Evolutionary conservation across 805 yeast genomes (phyloP).

Genomic region (Dipodascus geniculatus): DNA sequence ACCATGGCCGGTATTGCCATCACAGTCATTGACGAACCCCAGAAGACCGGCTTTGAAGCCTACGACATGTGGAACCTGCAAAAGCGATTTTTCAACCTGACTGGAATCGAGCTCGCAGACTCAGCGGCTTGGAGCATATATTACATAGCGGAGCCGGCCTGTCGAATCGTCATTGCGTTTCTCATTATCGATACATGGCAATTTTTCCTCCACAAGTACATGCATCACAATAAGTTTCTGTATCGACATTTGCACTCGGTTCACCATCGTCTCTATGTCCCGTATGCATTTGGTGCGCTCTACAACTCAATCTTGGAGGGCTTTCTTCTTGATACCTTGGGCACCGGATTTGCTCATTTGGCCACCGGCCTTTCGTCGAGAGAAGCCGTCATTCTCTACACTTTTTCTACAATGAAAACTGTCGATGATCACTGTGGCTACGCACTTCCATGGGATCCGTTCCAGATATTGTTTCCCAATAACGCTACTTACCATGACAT

Average conservation of each 20-base stretch:
- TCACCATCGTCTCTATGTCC: slow-evolving; percentile 89
- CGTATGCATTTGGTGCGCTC: slow-evolving; percentile 93
- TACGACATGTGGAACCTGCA: slow-evolving; percentile 36
- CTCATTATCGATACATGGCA: slow-evolving; percentile 90
- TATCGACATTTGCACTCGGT: slow-evolving; percentile 84
- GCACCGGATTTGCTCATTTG: slow-evolving; percentile 75
- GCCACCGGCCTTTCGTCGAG: slow-evolving; percentile 56
- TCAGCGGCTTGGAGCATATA: slow-evolving; percentile 38
- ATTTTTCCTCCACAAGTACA: slow-evolving; percentile 73
- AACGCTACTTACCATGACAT: slow-evolving; percentile 94
- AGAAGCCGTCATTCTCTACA: slow-evolving; percentile 61
- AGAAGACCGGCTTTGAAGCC: slow-evolving; percentile 38
- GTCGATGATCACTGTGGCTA: slow-evolving; percentile 99
- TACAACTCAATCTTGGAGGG: slow-evolving; percentile 95
- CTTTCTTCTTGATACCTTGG: slow-evolving; percentile 78
- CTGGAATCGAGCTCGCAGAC: slow-evolving; percentile 16
- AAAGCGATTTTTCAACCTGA: slow-evolving; percentile 13
- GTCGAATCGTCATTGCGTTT: slow-evolving; percentile 54
- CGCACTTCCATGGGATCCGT: slow-evolving; percentile 79
- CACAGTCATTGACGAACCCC: slow-evolving; percentile 40
- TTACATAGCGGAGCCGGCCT: slow-evolving; percentile 48
- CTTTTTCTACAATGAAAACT: slow-evolving; percentile 89
- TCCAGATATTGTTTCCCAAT: slow-evolving; percentile 87
- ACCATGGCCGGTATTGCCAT: slow-evolving; percentile 53
- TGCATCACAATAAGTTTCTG: slow-evolving; percentile 72